These are phyloP conservation scores for Cyclotella baltica DNA, from an alignment of 108 stramenopile genomes.

Conservation along the genomic window DNA sequence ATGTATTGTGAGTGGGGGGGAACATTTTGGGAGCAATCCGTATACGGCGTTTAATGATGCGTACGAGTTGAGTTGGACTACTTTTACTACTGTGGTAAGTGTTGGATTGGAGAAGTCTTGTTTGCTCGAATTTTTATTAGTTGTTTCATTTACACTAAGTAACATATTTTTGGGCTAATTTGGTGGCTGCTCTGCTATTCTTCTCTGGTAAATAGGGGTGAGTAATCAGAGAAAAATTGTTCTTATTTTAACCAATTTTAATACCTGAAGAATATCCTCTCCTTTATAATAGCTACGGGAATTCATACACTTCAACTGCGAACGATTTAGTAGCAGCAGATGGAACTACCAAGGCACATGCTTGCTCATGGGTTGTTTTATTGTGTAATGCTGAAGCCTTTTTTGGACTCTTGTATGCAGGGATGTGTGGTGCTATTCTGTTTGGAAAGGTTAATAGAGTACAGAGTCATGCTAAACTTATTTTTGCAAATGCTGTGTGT, in stretches of 20 bases:
- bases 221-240: no score
- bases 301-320: constrained; percentile 63
- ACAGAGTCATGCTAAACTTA: constrained; percentile 71
- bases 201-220: no score
- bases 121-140: no score
- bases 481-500: constrained; percentile 74
- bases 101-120: no score
- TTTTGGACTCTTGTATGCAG: constrained; percentile 78
- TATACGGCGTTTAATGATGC: constrained; percentile 63
- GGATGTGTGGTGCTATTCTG: constrained; percentile 82
- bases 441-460: constrained; percentile 82
- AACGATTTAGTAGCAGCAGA: constrained; percentile 46
- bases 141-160: no score
- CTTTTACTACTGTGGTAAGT: constrained; percentile 73
- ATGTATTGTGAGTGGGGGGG: constrained; percentile 36
- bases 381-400: constrained; percentile 79
- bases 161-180: no score
- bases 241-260: no score
- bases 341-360: constrained; percentile 31
- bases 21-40: constrained; percentile 28
- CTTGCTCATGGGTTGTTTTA: constrained; percentile 65
- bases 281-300: no score
- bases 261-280: no score
- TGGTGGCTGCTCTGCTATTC: no score
- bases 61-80: constrained; percentile 81